A percentile compares a stretch with the other conserved stretches of the same genome.
These are phyloP conservation scores for Fusarium mexicanum DNA, from an alignment of 2,329 filamentous ascomycete genomes.

Conservation along the genomic window DNA sequence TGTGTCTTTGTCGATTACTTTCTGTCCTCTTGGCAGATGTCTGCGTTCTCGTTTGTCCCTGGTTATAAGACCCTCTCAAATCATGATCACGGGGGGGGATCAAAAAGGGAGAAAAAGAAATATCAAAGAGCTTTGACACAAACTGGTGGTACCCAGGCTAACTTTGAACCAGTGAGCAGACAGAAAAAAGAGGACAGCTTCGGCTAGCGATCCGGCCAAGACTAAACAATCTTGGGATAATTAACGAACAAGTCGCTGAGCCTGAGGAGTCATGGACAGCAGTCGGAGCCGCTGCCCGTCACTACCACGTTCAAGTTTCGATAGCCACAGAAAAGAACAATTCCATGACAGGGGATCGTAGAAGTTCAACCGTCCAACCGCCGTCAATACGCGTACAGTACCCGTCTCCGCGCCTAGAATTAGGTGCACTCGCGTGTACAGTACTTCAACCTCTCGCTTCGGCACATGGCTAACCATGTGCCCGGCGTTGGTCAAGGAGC, in stretches of 20 bases:
- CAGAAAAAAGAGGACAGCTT: conserved; percentile 17
- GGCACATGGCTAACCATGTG: conserved; percentile 40
- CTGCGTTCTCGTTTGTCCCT: conserved; percentile 9
- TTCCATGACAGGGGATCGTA: conserved; percentile 41
- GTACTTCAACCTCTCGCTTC: conserved; percentile 24
- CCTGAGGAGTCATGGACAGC: conserved; percentile 28
- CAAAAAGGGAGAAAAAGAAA: conserved; percentile 9
- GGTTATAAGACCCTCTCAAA: conserved; percentile 17
- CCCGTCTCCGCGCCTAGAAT: background rate
- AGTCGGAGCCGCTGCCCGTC: conserved; percentile 21
- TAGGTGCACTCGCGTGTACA: conserved; percentile 16
- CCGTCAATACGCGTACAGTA: conserved; percentile 24
- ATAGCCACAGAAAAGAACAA: conserved; percentile 44
- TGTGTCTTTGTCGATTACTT: conserved; percentile 16
- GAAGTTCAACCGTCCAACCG: conserved; percentile 18
- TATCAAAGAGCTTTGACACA: conserved; percentile 9
- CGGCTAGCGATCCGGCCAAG: conserved; percentile 29
- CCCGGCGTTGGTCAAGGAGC: conserved; percentile 27
- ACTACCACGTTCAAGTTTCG: conserved; percentile 10
- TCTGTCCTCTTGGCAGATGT: conserved; percentile 14
- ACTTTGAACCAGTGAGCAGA: conserved; percentile 13
- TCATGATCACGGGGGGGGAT: conserved; percentile 20
- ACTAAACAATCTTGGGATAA: conserved; percentile 9
- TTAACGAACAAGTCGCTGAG: conserved; percentile 9
- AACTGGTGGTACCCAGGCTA: conserved; percentile 13